These are phyloP conservation scores for Zea luxurians DNA, from an alignment of 176 grass and related monocot genomes.

Conservation along the genomic window DNA sequence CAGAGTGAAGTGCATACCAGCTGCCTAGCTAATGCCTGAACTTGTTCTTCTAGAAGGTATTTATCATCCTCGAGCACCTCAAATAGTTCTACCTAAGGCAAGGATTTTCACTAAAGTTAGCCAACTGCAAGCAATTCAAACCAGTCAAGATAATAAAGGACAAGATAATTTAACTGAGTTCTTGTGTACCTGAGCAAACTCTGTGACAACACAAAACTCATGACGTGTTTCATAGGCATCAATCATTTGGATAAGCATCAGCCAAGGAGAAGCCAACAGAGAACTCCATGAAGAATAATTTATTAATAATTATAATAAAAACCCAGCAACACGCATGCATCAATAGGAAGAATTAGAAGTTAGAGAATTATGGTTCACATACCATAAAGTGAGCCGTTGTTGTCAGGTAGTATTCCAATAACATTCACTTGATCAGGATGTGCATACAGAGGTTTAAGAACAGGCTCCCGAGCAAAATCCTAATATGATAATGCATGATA, in stretches of 20 bases:
- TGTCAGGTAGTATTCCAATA: slow-evolving; percentile 84
- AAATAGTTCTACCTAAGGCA: slow-evolving; percentile 84
- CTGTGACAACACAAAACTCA: slow-evolving; percentile 98
- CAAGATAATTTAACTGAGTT: background rate
- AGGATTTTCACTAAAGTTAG: slow-evolving; percentile 11
- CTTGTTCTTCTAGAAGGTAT: slow-evolving; percentile 92
- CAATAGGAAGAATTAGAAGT: background rate
- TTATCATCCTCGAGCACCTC: slow-evolving; percentile 97
- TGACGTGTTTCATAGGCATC: slow-evolving; percentile 93
- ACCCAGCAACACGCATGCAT: background rate
- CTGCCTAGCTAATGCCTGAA: slow-evolving; percentile 96
- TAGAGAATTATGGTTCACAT: slow-evolving; percentile 28
- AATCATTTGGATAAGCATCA: slow-evolving; percentile 55
- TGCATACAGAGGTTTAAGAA: slow-evolving; percentile 59
- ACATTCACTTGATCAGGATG: slow-evolving; percentile 68
- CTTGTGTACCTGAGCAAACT: slow-evolving; percentile 83
- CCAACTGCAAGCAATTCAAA: background rate
- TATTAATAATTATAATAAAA: slow-evolving; percentile 11
- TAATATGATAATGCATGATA: slow-evolving; percentile 28
- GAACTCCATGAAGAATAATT: background rate
- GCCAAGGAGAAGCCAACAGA: background rate
- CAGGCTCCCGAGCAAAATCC: slow-evolving; percentile 74
- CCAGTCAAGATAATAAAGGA: background rate
- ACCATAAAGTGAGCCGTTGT: slow-evolving; percentile 94
- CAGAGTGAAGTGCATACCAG: slow-evolving; percentile 47